Percentiles rank a stretch among this genome's conserved stretches.
phyloP scores from a whole-genome alignment of 257 asterid species.

The Phtheirospermum japonicum region DNA sequence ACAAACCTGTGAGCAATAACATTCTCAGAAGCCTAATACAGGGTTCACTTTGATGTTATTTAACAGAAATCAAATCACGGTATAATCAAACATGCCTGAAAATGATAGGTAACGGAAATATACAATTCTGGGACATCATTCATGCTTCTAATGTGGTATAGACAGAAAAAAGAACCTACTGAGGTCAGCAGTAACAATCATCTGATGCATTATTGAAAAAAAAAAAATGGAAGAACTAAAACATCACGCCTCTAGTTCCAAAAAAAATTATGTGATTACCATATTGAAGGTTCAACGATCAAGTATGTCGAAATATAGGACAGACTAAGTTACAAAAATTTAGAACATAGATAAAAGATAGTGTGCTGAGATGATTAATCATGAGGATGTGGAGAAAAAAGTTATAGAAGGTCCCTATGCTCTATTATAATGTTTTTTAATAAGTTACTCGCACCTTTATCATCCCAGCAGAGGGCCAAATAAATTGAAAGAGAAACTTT shows the following conservation, averaged over 20 bases:
- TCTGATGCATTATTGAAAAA: not conserved
- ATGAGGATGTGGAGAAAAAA: too few relatives aligned
- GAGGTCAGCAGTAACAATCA: conserved; percentile 15
- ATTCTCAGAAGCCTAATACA: not conserved
- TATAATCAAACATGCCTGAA: too few relatives aligned
- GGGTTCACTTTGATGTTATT: not conserved
- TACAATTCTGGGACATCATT: not conserved
- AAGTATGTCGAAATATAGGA: not conserved
- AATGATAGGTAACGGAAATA: not conserved
- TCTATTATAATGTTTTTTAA: too few relatives aligned
- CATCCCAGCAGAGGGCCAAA: too few relatives aligned
- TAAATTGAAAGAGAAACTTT: too few relatives aligned
- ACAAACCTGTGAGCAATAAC: conserved; percentile 4
- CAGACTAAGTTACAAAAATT: too few relatives aligned
- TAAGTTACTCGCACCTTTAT: too few relatives aligned
- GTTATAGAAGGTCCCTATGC: too few relatives aligned
- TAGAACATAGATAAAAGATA: too few relatives aligned
- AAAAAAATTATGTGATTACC: too few relatives aligned
- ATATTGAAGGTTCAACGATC: not conserved
- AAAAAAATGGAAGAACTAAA: not conserved
- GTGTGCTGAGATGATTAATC: too few relatives aligned
- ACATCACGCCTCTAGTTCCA: too few relatives aligned
- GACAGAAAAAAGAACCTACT: not conserved
- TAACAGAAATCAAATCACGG: not conserved
- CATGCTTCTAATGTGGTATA: conserved; percentile 7